Percentiles rank a stretch among this genome's conserved stretches.
These are phyloP conservation scores for Zoysia japonica DNA, from an alignment of 176 grass and related monocot genomes.

Conservation along the genomic window DNA sequence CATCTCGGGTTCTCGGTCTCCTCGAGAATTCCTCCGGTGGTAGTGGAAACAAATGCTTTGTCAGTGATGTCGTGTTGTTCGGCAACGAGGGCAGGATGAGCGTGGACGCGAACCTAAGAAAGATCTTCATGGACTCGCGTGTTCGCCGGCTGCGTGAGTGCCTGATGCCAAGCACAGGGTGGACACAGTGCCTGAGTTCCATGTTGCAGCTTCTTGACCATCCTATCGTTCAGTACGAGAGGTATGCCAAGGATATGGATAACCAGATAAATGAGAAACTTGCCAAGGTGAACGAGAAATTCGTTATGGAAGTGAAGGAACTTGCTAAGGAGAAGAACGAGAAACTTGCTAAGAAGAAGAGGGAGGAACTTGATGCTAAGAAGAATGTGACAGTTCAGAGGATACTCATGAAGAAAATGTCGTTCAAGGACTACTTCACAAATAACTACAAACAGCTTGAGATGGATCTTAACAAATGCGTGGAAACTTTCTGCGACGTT, in stretches of 20 bases:
- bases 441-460: not conserved
- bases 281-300: not conserved
- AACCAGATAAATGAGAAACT: not conserved
- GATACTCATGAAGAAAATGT: not conserved
- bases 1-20: conserved; percentile 42
- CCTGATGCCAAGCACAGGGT: conserved; percentile 15
- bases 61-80: conserved; percentile 62
- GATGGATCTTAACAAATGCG: not conserved
- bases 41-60: not conserved
- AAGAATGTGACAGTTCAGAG: not conserved
- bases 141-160: conserved; percentile 16
- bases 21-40: conserved; percentile 2
- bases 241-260: not conserved
- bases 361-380: not conserved
- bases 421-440: conserved; percentile 31
- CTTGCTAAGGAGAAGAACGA: not conserved
- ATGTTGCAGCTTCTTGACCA: conserved; percentile 50
- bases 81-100: conserved; percentile 63
- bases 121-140: conserved; percentile 60
- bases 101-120: conserved; percentile 5
- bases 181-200: conserved; percentile 32
- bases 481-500: conserved; percentile 36
- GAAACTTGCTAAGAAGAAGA: not conserved
- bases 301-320: not conserved
- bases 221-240: conserved; percentile 37